Conservation (phyloP, 2,329 filamentous ascomycete genomes). For the Colletotrichum graminicola region DNA sequence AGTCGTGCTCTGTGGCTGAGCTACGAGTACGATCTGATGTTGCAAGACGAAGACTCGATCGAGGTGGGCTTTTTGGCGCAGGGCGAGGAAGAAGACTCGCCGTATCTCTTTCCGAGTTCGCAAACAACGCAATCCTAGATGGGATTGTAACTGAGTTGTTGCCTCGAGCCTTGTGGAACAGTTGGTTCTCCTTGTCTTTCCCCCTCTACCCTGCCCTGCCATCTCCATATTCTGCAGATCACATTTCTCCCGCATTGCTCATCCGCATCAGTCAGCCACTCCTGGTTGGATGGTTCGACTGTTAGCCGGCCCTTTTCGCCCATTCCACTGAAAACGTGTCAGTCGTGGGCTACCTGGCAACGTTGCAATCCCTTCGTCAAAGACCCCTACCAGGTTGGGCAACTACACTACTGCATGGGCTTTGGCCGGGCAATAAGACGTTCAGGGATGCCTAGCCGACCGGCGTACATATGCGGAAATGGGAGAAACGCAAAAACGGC, state of each 20-base stretch:
- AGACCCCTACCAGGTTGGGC: constrained; percentile 10
- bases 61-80: too few relatives aligned
- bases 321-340: not conserved
- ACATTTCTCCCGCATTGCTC: constrained; percentile 21
- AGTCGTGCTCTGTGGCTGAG: not conserved
- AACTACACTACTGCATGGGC: constrained; percentile 13
- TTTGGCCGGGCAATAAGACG: not conserved
- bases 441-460: constrained; percentile 2
- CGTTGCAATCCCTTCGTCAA: not conserved
- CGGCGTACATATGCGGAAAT: not conserved
- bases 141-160: not conserved
- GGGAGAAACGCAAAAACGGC: not conserved
- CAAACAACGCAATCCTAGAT: not conserved
- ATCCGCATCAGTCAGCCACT: constrained; percentile 8
- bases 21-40: too few relatives aligned
- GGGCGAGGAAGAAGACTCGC: not conserved
- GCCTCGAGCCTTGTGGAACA: not conserved
- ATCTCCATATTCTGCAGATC: constrained; percentile 9
- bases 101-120: not conserved
- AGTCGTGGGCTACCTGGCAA: not conserved
- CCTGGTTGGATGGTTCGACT: not conserved
- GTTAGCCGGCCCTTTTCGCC: not conserved
- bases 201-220: not conserved
- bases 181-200: not conserved
- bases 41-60: not conserved